phyloP scores from a whole-genome alignment of 179 eudicot species.

The Dionaea muscipula region DNA sequence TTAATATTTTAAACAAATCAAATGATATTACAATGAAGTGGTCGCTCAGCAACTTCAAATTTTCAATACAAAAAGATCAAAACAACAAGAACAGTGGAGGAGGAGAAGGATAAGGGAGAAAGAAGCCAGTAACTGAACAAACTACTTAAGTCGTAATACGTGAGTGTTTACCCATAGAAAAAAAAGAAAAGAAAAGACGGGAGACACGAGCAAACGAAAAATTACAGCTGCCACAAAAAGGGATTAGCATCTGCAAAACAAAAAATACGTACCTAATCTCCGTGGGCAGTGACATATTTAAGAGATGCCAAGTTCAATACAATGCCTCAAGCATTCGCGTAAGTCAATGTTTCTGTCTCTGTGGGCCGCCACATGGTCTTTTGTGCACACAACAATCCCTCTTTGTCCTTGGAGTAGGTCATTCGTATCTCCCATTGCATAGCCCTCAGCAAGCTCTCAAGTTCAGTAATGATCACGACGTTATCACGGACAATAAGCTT shows the following conservation, averaged over 20 bases:
- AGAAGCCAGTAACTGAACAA: neutral
- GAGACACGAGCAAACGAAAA: neutral
- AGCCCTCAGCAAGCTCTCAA: conserved; percentile 13
- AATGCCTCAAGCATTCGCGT: conserved; percentile 8
- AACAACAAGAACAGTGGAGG: neutral
- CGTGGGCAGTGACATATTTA: neutral
- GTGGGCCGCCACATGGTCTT: conserved; percentile 16
- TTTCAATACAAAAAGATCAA: neutral
- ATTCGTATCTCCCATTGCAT: conserved; percentile 13
- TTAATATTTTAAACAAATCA: neutral
- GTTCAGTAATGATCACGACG: conserved; percentile 12
- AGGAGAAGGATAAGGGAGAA: neutral
- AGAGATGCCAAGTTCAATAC: neutral
- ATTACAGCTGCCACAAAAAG: neutral
- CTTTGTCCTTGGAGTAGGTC: conserved; percentile 14
- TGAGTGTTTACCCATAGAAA: neutral
- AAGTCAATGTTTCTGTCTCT: conserved; percentile 7
- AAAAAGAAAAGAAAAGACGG: neutral
- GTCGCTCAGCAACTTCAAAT: neutral
- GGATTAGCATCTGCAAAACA: neutral
- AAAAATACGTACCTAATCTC: neutral
- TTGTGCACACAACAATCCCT: conserved; percentile 14
- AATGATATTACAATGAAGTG: neutral
- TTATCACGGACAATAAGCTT: conserved; percentile 14
- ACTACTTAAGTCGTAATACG: neutral